Conservation (phyloP, 345 rosid genomes). For the Eucalyptus caleyi region DNA sequence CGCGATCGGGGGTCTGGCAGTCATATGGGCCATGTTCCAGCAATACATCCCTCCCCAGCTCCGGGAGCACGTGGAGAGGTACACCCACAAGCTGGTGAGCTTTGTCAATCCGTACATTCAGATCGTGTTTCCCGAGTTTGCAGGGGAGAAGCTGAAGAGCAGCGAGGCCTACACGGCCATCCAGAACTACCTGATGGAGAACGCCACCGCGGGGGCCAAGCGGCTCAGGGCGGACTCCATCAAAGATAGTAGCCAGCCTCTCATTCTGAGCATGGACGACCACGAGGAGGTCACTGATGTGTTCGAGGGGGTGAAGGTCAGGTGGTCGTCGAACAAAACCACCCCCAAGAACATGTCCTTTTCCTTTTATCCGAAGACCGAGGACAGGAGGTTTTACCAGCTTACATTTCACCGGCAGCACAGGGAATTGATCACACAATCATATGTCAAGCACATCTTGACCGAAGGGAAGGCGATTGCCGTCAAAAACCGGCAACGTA, state of each 20-base stretch:
- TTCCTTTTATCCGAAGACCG: constrained; percentile 13
- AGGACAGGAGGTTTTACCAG: constrained; percentile 18
- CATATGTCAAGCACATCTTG: constrained; percentile 20
- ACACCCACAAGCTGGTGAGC: not conserved
- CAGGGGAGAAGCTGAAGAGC: constrained; percentile 10
- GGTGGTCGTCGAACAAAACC: constrained; percentile 24
- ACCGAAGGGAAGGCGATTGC: constrained; percentile 20
- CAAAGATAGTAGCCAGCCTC: constrained; percentile 16
- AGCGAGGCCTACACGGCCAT: constrained; percentile 26
- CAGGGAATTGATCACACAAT: constrained; percentile 14
- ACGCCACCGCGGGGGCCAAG: constrained; percentile 21
- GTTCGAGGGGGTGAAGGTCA: constrained; percentile 21
- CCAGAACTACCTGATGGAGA: constrained; percentile 24
- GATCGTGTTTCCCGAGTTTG: constrained; percentile 26
- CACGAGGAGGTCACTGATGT: constrained; percentile 29
- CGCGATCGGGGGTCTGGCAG: not conserved
- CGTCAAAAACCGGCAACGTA: constrained; percentile 21
- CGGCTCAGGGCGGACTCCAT: constrained; percentile 32
- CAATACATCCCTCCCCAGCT: constrained; percentile 17
- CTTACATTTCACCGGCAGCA: constrained; percentile 31
- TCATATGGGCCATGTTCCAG: constrained; percentile 8
- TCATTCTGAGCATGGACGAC: constrained; percentile 29
- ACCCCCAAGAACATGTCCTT: not conserved
- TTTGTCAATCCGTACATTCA: constrained; percentile 24
- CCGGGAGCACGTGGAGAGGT: not conserved